Evolutionary conservation across 768 basidiomycete genomes (phyloP).

Genomic region (Xerocomellus chrysenteron): DNA sequence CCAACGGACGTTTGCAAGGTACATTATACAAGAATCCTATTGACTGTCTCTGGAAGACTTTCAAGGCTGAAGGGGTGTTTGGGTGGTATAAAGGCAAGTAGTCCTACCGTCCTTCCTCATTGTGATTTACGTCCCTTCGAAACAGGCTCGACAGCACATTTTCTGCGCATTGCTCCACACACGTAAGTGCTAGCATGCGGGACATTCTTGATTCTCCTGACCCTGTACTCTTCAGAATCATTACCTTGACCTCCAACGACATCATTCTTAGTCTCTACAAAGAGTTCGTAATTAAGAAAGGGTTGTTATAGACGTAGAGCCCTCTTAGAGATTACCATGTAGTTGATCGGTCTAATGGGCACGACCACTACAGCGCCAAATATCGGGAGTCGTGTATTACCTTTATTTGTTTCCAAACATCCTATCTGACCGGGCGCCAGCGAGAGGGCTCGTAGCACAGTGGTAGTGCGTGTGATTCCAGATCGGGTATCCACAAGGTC

Average conservation of each 20-base stretch:
- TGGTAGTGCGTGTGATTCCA: slow-evolving; percentile 38
- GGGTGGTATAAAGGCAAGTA: slow-evolving; percentile 93
- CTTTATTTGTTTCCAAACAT: too few species aligned
- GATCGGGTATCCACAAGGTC: slow-evolving; percentile 38
- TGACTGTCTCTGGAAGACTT: slow-evolving; percentile 96
- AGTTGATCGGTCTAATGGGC: neutral
- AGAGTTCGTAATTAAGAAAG: slow-evolving; percentile 26
- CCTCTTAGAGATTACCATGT: neutral
- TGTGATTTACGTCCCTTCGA: neutral
- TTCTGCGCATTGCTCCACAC: slow-evolving; percentile 88
- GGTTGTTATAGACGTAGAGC: slow-evolving; percentile 7
- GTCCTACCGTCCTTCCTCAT: neutral
- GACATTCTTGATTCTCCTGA: neutral
- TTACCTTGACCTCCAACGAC: slow-evolving; percentile 89
- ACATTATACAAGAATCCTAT: slow-evolving; percentile 87
- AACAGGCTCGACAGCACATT: slow-evolving; percentile 88
- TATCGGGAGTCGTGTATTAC: neutral
- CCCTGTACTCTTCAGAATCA: slow-evolving; percentile 51
- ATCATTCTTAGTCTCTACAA: slow-evolving; percentile 70
- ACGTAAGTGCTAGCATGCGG: slow-evolving; percentile 54
- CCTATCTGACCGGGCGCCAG: neutral
- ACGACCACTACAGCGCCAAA: too few species aligned
- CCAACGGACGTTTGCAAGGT: slow-evolving; percentile 72
- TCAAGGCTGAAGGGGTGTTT: slow-evolving; percentile 80
- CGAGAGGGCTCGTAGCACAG: slow-evolving; percentile 26